Evolutionary conservation across 2,329 filamentous ascomycete species (phyloP), one percentile per base, ranked within the genome.

Genomic region (Cytospora mali): DNA sequence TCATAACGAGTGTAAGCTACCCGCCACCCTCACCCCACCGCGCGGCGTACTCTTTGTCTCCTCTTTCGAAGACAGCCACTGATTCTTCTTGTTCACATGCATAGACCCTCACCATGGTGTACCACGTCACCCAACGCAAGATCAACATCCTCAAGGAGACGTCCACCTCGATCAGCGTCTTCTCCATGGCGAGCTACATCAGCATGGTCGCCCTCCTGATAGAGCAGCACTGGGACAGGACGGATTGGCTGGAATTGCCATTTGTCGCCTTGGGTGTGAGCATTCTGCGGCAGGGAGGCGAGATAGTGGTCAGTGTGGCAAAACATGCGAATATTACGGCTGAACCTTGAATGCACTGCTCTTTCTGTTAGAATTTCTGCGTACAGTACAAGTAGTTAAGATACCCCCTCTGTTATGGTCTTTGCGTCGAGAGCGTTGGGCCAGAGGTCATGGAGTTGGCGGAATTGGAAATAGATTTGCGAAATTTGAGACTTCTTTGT

Each of bases 131-230:
- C 16, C 88, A 93, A 74, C 88, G 89, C 69, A 90, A 90, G 71
- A 89, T 92, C 72, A 91, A 88, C 70, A 93, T 93, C 69, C 86
- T 88, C 71, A 91, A 90, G 71, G 90, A 92, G 77, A 93, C 90
- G 1, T 87, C 87, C 53, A 89, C 89, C 11, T 91, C 89, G n/a
- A 83, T 93, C 66, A 87, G 88, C 68, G 87, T 92, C 67, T 91
- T 93, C 72, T 91, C 88, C 57, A 85, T 90, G 66, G 88, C 89
- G 42, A 90, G 87, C 75, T 92, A 91, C 76, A 82, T 91, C 69
- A 91, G 85, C 76, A 90, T 93, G 87, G 83, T 87, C 58, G 83
- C 84, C 13, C 76, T 93, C 56, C 79, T 93, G 23, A 75, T 86
- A 11, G 87, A 92, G 71, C 80, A 90, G 60, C 87, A 92, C 72